A percentile compares a stretch with the other conserved stretches of the same genome.
Conservation (phyloP, 495 filamentous ascomycete species). For the Lineolata rhizophorae region DNA sequence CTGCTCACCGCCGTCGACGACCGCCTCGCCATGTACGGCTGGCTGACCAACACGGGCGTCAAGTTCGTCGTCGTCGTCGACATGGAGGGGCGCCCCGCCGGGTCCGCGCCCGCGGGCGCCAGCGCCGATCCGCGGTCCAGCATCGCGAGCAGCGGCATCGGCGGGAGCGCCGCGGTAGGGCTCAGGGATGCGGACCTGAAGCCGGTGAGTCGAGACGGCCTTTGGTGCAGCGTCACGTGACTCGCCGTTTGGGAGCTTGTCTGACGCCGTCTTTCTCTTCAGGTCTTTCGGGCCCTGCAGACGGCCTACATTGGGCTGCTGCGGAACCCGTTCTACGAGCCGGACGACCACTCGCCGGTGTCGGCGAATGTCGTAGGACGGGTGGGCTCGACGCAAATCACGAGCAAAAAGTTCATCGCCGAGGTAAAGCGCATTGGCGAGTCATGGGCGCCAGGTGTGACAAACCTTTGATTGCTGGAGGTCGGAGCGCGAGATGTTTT, state of each 20-base stretch:
- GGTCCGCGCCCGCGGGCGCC: slow-evolving; percentile 13
- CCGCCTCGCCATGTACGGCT: slow-evolving; percentile 75
- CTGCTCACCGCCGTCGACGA: slow-evolving; percentile 86
- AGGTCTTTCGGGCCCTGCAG: slow-evolving; percentile 83
- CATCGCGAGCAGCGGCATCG: no score
- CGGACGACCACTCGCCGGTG: slow-evolving; percentile 52
- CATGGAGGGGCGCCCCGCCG: slow-evolving; percentile 37
- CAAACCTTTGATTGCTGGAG: no score
- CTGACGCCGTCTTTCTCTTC: background rate
- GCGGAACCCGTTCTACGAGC: slow-evolving; percentile 88
- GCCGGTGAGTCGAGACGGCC: slow-evolving; percentile 26
- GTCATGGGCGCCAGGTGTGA: slow-evolving; percentile 34
- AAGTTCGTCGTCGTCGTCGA: slow-evolving; percentile 79
- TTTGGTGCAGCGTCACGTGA: background rate
- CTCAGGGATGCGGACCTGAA: slow-evolving; percentile 69
- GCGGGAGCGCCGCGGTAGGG: slow-evolving; percentile 25
- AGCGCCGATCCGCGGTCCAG: no score
- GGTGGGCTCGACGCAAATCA: slow-evolving; percentile 42
- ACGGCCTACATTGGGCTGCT: slow-evolving; percentile 72
- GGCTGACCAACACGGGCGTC: slow-evolving; percentile 89
- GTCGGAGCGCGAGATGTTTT: no score
- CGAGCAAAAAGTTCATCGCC: slow-evolving; percentile 53
- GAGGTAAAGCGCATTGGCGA: slow-evolving; percentile 77
- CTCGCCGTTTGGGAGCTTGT: background rate
- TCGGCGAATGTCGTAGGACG: slow-evolving; percentile 17